Evolutionary conservation across 2,329 filamentous ascomycete genomes (phyloP), one percentile per base, ranked within the genome.

Genomic region (Blastomyces gilchristii): DNA sequence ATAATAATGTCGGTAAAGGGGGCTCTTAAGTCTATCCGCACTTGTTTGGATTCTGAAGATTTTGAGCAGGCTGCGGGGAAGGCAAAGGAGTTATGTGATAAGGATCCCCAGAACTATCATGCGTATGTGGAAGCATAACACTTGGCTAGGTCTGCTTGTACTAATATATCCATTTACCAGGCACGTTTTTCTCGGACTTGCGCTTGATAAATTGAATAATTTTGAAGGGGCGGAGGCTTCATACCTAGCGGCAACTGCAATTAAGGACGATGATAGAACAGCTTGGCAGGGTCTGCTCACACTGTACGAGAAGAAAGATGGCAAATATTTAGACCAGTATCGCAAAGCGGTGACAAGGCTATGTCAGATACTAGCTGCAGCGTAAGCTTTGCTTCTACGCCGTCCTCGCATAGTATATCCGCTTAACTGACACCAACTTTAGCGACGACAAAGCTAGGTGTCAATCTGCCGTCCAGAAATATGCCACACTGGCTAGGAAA

Each of bases 261-360:
- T 90, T 65, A 92, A 90, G 67, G 84, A 87, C 0, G 80, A 84
- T 22, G 91, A 97, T 68, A 79, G 85, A n/a, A 89, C 93, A 70
- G 89, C 89, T 67, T 97, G 90, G 91, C 89, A 96, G 73, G 94
- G 94, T 0, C 80, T 99, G 56, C 83, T 94, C 74, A 89, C 87
- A 70, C 76, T 97, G 39, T 97, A 91, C 72, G 90, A 96, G 76
- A 88, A 85, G 69, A 88, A 91, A 71, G 87, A 85, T 18, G 75
- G 79, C 39, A 81, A 83, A 62, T 89, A 87, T 69, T 78, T 97
- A 16, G 81, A 84, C 62, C 82, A 87, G 58, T 96, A 96, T 71
- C 87, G 88, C 58, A 79, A 85, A 56, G 89, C 89, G 1, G 88
- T 87, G 1, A 75, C 91, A 63, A 86, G 82, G 65, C 80, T 97